Evolutionary conservation across 2,329 filamentous ascomycete species (phyloP), one percentile per base, ranked within the genome.

Genomic region (Colletotrichum chrysophilum): DNA sequence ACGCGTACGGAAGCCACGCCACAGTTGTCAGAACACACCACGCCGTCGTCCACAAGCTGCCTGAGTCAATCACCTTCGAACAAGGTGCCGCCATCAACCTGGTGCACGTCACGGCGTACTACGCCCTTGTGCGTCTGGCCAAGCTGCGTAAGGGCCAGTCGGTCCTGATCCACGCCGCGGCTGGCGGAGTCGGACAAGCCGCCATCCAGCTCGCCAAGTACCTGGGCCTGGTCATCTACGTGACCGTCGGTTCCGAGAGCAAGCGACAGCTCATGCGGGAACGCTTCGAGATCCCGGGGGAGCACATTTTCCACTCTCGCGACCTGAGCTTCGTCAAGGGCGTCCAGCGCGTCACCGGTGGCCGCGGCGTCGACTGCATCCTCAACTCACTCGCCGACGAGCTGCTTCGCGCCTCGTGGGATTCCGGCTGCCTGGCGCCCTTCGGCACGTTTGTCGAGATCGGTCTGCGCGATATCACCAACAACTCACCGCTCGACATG

Each of bases 401-500:
- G 43, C 76, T 82, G 0, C 76, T 87, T 0, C 82, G 82, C 18
- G 80, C 82, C 5, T 83, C 85, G 0, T 88, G 84, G 84, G 81
- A 5, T 4, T 70, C 56, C 0, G 65, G 79, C 1, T 87, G 85
- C 68, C 77, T 89, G 6, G 85, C 87, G 0, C 77, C 80, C 4
- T 85, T 84, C 55, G 87, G 85, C 1, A 80, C 78, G 0, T 83
- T 88, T 74, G 71, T 88, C 1, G 86, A 88, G 69, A 83, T 88
- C n/a, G 85, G 85, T 5, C 83, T 84, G 65, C 80, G 82, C 4
- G 86, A 88, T 32, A 79, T 86, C 7, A 77, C 81, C 7, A 82
- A 81, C 10, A 79, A 81, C 5, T 80, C 89, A 1, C 83, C 84
- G 1, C 88, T 89, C 84, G 74, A 77, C 10, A 71, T 91, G 87